These are phyloP conservation scores for Leonotis leonurus DNA, from an alignment of 257 asterid genomes.

Conservation along the genomic window DNA sequence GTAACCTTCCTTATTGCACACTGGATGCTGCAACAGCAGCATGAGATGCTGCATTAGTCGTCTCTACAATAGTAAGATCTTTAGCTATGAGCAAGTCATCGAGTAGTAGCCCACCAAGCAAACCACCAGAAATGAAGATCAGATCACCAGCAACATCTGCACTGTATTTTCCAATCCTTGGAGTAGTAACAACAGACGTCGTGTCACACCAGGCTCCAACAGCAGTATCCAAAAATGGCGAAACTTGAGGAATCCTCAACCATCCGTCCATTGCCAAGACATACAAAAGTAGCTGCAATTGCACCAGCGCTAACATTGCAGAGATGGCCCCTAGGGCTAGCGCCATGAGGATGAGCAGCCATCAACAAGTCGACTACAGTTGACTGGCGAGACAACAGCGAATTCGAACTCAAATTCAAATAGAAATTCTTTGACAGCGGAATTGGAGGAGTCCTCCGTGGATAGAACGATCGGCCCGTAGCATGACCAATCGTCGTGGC, in stretches of 20 bases:
- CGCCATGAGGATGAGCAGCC: slow-evolving; percentile 50
- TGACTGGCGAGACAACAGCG: not conserved
- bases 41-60: slow-evolving; percentile 93
- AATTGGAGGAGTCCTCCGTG: slow-evolving; percentile 43
- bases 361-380: slow-evolving; percentile 25
- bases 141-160: slow-evolving; percentile 99
- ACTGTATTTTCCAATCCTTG: slow-evolving; percentile 93
- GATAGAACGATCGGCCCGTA: slow-evolving; percentile 57
- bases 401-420: not conserved
- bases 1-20: slow-evolving; percentile 53
- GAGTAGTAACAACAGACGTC: slow-evolving; percentile 88
- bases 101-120: slow-evolving; percentile 93
- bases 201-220: slow-evolving; percentile 99
- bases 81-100: slow-evolving; percentile 98
- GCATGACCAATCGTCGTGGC: slow-evolving; percentile 63
- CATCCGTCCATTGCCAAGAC: slow-evolving; percentile 99
- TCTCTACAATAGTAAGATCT: slow-evolving; percentile 96
- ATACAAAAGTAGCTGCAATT: slow-evolving; percentile 88
- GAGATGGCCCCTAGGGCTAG: slow-evolving; percentile 55
- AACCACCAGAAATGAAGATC: slow-evolving; percentile 92
- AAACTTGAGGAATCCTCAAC: slow-evolving; percentile 98
- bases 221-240: slow-evolving; percentile 98
- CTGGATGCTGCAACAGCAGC: slow-evolving; percentile 79
- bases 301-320: slow-evolving; percentile 91
- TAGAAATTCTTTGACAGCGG: not conserved